Percentiles rank a stretch among this genome's conserved stretches.
Conservation (phyloP, 1,284 basidiomycete species). For the Chiua sp. region DNA sequence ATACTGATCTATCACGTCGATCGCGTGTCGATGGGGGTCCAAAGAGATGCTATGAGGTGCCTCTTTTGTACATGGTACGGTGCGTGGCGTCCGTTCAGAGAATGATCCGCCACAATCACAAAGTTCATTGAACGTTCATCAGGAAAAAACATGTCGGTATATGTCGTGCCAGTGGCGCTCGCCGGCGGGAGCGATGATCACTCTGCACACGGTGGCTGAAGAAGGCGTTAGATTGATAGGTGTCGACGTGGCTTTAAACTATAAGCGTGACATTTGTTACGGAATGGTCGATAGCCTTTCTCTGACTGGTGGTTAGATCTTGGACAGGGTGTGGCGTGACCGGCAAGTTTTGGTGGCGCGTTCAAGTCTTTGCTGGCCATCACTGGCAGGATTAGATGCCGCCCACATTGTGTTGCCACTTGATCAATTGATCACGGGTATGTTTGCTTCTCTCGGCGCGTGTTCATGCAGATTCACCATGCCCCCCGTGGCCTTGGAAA, state of each 20-base stretch:
- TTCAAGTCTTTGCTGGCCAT: background rate
- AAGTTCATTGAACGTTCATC: conserved; percentile 79
- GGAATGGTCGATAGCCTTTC: conserved; percentile 68
- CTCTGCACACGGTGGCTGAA: conserved; percentile 73
- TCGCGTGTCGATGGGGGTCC: background rate
- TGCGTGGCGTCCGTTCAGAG: background rate
- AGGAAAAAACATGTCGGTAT: conserved; percentile 71
- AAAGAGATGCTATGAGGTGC: conserved; percentile 67
- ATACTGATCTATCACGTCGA: conserved; percentile 33
- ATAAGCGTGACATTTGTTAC: conserved; percentile 78
- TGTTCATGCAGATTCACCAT: conserved; percentile 48
- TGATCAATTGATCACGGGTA: background rate
- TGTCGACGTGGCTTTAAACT: conserved; percentile 87
- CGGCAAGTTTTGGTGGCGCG: too few relatives aligned
- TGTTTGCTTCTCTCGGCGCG: background rate
- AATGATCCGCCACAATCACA: conserved; percentile 3
- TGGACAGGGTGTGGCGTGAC: conserved; percentile 75
- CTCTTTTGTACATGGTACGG: conserved; percentile 65
- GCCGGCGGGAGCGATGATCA: conserved; percentile 77
- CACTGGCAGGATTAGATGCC: conserved; percentile 55
- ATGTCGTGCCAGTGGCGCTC: conserved; percentile 83
- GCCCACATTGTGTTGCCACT: conserved; percentile 67
- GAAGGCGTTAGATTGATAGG: conserved; percentile 81
- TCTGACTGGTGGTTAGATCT: conserved; percentile 87
- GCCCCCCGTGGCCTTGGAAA: conserved; percentile 54